phyloP scores from a whole-genome alignment of 2,329 filamentous ascomycete species.

The Sphaerulina populicola region DNA sequence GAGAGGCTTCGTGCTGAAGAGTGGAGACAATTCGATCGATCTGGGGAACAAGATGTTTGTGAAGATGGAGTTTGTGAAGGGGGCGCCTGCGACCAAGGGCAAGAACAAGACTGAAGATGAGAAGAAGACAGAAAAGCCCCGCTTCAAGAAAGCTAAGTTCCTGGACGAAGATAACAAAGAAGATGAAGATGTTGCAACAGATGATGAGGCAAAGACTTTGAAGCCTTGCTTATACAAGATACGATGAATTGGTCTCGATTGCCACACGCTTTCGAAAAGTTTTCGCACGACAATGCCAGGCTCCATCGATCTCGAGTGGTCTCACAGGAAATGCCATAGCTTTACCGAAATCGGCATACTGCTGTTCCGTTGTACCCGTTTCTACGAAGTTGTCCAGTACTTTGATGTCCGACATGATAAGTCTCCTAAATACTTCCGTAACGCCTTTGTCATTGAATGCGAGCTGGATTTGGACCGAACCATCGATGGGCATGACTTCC shows the following conservation, averaged over 20 bases:
- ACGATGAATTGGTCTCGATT: slow-evolving; percentile 43
- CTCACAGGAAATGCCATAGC: too few relatives aligned
- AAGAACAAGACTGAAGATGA: slow-evolving; percentile 51
- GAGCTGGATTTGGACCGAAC: too few relatives aligned
- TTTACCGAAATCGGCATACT: too few relatives aligned
- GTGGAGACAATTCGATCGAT: slow-evolving; percentile 57
- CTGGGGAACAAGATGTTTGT: slow-evolving; percentile 97
- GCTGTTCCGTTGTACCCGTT: too few relatives aligned
- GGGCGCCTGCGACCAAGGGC: slow-evolving; percentile 62
- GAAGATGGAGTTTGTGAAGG: slow-evolving; percentile 89
- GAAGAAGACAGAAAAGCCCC: slow-evolving; percentile 32
- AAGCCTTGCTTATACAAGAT: slow-evolving; percentile 97
- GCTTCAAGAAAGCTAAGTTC: slow-evolving; percentile 47
- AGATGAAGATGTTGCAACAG: slow-evolving; percentile 49
- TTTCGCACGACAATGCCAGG: too few relatives aligned
- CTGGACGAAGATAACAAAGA: slow-evolving; percentile 50
- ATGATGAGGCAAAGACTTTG: slow-evolving; percentile 61
- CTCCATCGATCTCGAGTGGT: too few relatives aligned
- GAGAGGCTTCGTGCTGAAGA: slow-evolving; percentile 75
- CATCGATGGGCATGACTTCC: too few relatives aligned
- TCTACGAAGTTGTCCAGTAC: too few relatives aligned
- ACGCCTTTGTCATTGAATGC: too few relatives aligned
- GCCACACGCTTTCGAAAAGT: too few relatives aligned
- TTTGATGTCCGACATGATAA: too few relatives aligned
- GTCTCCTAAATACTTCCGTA: too few relatives aligned